phyloP scores from a whole-genome alignment of 768 basidiomycete genomes.

The Leccinellum albellum region DNA sequence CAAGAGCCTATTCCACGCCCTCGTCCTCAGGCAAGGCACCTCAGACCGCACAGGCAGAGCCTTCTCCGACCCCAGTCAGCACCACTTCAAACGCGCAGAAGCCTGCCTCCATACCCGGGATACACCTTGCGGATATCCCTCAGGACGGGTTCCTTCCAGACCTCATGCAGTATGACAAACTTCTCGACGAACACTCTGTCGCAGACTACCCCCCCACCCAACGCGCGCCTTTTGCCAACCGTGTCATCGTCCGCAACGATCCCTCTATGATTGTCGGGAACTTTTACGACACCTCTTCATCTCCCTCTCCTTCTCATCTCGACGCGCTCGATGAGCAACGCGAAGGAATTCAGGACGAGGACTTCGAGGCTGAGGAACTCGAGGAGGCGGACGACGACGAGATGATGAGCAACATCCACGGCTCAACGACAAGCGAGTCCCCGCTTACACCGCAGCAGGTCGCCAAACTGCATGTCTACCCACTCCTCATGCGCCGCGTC shows the following conservation, averaged over 20 bases:
- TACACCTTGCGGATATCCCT: conserved; percentile 18
- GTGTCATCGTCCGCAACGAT: conserved; percentile 67
- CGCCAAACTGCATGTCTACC: conserved; percentile 37
- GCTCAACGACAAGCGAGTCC: conserved; percentile 13
- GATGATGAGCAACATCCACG: conserved; percentile 9
- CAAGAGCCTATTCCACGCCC: conserved; percentile 18
- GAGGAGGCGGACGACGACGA: conserved; percentile 23
- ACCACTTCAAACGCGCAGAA: not conserved
- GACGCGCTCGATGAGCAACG: conserved; percentile 2
- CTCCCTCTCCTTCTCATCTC: not conserved
- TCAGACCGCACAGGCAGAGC: conserved; percentile 1
- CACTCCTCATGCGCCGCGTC: conserved; percentile 52
- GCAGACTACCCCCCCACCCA: conserved; percentile 50
- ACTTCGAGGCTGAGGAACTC: conserved; percentile 8
- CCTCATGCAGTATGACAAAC: conserved; percentile 58
- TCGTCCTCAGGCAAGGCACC: conserved; percentile 7
- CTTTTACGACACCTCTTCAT: conserved; percentile 22
- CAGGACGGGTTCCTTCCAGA: conserved; percentile 44
- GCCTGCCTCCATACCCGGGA: conserved; percentile 9
- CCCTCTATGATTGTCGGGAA: conserved; percentile 55
- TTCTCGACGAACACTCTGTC: conserved; percentile 59
- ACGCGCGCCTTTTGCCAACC: conserved; percentile 53
- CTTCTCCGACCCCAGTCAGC: conserved; percentile 1
- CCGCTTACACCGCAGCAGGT: conserved; percentile 23
- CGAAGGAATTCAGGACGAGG: conserved; percentile 9